phyloP scores from a whole-genome alignment of 139 green algal species.

The Micractinium sp. region DNA sequence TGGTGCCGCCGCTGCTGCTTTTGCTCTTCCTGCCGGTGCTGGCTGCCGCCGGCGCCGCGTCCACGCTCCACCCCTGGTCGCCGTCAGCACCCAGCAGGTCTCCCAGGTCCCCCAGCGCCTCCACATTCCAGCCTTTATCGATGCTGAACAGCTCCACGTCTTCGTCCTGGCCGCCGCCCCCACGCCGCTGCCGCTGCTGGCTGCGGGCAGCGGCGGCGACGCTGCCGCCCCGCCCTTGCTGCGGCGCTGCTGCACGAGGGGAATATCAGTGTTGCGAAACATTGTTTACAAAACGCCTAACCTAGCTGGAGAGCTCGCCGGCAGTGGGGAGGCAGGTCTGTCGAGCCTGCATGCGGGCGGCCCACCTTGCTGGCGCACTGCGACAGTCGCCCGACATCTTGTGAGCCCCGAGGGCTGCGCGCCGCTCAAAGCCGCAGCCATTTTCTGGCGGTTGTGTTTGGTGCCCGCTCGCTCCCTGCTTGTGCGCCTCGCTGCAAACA shows the following conservation, averaged over 20 bases:
- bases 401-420: too few relatives aligned
- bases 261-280: not conserved
- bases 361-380: too few relatives aligned
- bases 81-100: constrained; percentile 15
- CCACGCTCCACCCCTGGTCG: constrained; percentile 7
- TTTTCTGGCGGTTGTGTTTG: too few relatives aligned
- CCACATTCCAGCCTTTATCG: constrained; percentile 47
- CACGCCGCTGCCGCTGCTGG: not conserved
- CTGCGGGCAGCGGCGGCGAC: not conserved
- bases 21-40: not conserved
- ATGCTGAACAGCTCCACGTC: constrained; percentile 58
- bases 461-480: too few relatives aligned
- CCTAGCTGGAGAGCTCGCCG: not conserved
- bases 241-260: not conserved
- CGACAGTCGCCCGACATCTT: too few relatives aligned
- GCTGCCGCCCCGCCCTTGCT: not conserved
- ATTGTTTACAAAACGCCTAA: not conserved
- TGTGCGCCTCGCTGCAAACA: too few relatives aligned
- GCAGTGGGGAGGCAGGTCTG: not conserved
- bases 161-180: constrained; percentile 4
- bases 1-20: not conserved
- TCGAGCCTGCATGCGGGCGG: not conserved
- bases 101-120: constrained; percentile 17
- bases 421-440: too few relatives aligned
- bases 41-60: not conserved